Evolutionary conservation across 495 filamentous ascomycete species (phyloP), one percentile per base, ranked within the genome.

Genomic region (Daldinia caldariorum): DNA sequence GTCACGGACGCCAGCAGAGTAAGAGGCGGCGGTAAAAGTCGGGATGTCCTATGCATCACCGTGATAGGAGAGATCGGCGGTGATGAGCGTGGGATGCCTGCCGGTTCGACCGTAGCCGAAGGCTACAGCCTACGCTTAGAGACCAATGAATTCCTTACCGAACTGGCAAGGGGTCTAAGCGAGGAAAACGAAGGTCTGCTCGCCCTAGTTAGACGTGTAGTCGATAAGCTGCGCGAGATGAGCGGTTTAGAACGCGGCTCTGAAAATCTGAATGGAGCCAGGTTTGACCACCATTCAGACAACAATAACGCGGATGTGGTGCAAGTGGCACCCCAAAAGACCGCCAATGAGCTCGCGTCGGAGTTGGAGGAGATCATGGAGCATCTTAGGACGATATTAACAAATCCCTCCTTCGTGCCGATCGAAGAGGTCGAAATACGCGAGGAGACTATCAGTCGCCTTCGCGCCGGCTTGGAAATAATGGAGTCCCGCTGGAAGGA

Each of bases 351-450:
- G 29, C 80, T 98, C 45, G 87, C 91, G 0, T 67, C 76, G 6
- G 90, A 94, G 60, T 85, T 97, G 79, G 89, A 93, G 29, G 78
- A 78, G 3, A 88, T 94, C 1, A 83, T 98, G 62, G 88, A 91
- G 56, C 92, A 95, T 68, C 83, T 98, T 53, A 87, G 89, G 67
- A 91, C 85, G 4, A 83, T 99, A 38, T 83, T 99, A 31, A 97
- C 94, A 10, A 97, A 97, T 68, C 95, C 95, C 5, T 94, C 92
- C 8, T 99, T 98, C 78, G 95, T 97, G 34, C 92, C 95, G 0
- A 84, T 99, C n/a, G 96, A 98, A 75, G 86, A 97, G 77, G 92
- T 97, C 6, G 92, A 94, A 65, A 82, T 94, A 16, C 87, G 94
- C 32, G 94, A 99, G 64, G 91, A 96, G 47, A 94, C 97, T 73